Base-by-base conservation (phyloP, 345 rosid genomes). In the Punica granatum region DNA sequence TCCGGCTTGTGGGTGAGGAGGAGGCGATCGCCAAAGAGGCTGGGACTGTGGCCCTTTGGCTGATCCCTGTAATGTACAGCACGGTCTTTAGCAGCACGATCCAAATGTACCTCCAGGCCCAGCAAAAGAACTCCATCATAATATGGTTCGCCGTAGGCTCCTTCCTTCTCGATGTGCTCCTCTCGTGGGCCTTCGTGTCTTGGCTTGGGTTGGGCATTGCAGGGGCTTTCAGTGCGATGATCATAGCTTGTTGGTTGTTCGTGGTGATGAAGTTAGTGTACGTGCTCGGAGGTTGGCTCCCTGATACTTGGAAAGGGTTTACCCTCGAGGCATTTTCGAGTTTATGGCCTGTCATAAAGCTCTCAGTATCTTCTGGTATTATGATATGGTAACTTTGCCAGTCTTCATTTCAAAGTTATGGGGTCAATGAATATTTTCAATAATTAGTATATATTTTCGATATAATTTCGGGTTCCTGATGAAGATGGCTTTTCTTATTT, bases 21-120 rank as follows among this genome's bases (percentile, higher is more conserved):
- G 70, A 63, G 4, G 67, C 69, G 32, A 67, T 76, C 0, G 76
- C 83, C 0, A 33, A 31, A 0, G 51, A 61, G 30, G 77, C 83
- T 0, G 72, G 74, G 21, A 23, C 31, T 0, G 69, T 80, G 12
- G 51, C 78, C 21, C 63, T 73, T 0, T 74, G 76, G 68, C 69
- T 76, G 69, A 72, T 80, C 31, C 83, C 83, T 1, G 3, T 80
- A 2, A 46, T 74, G 58, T 80, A 76, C 66, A 42, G 35, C 41
- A 64, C 62, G 10, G 76, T 69, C 30, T 68, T 79, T n/a, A 64
- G 64, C 46, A 12, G 70, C 64, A 64, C 81, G 0, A 64, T 77
- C 39, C 77, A 74, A 28, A 77, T 64, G 81, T 77, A 41, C 73
- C 69, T 77, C 26, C 77, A 74, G 46, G 70, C 75, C 36, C 81